Evolutionary conservation across 139 green algal genomes (phyloP).

Genomic region (Chlorella sp.): DNA sequence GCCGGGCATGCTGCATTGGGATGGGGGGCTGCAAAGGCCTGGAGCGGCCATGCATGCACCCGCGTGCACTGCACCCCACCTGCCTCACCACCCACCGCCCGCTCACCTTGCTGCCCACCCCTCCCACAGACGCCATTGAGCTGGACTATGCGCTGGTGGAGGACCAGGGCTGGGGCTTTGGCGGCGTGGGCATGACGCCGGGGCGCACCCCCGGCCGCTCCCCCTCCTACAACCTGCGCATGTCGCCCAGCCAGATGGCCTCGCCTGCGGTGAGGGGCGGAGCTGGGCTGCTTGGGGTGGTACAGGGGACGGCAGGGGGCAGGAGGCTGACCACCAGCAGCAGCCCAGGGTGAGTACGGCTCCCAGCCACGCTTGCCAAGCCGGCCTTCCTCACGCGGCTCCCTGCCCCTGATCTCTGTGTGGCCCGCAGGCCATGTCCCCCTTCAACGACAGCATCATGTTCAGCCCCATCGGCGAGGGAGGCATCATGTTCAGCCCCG

Average conservation of each 20-base stretch:
- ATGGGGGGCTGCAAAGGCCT: no score
- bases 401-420: no score
- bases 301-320: no score
- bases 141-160: slow-evolving; percentile 51
- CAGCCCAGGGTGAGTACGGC: no score
- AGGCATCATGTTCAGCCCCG: slow-evolving; percentile 57
- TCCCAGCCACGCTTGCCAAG: no score
- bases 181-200: slow-evolving; percentile 56
- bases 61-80: no score
- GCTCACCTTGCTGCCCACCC: not conserved
- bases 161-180: slow-evolving; percentile 9
- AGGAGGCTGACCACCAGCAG: no score
- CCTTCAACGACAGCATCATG: slow-evolving; percentile 56
- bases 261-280: slow-evolving; percentile 35
- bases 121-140: slow-evolving; percentile 82
- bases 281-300: no score
- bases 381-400: no score
- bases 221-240: slow-evolving; percentile 40
- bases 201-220: slow-evolving; percentile 55
- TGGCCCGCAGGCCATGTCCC: slow-evolving; percentile 45
- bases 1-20: no score
- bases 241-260: slow-evolving; percentile 63
- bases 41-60: no score
- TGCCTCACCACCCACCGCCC: not conserved
- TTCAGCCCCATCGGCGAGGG: slow-evolving; percentile 69